Evolutionary conservation across 1,284 basidiomycete species (phyloP), one percentile per base, ranked within the genome.

Genomic region (Dichomitus squalens): DNA sequence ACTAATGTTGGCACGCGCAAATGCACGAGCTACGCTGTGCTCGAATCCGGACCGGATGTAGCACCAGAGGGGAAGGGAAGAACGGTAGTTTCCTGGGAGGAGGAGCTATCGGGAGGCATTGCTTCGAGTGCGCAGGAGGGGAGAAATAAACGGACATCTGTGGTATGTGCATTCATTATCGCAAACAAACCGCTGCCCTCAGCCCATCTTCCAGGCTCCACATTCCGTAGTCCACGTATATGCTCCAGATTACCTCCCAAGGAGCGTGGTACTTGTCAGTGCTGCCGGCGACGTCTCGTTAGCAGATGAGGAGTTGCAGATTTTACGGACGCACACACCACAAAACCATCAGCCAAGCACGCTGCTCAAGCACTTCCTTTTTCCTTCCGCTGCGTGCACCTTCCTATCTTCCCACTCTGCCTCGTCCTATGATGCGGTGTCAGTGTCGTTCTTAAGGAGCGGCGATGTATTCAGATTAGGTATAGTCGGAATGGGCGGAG

Each of bases 1-100:
- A 73, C 78, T 52, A 74, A 76, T 18, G 23, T 8, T 44, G 75
- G 66, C 7, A 49, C 48, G n/a, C 63, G 67, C 43, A 71, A 73
- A 52, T 82, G 80, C 58, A 76, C 80, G 31, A 88, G 82, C 20
- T 91, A 86, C 64, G 78, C 79, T 0, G 77, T 77, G 11, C 72
- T 89, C 44, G 74, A 76, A 16, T 70, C 75, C 6, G 80, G 82
- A 6, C 72, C 83, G 7, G 83, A 82, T 21, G 55, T 83, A 1
- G 58, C 65, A 39, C 47, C 61, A 31, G 74, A 79, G 14, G 75
- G 79, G 25, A 66, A 69, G 52, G 79, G 78, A 4, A 75, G 79
- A 50, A 82, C 79, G 0, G 71, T 90, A 50, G 87, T 85, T 80
- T 73, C 77, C 56, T 88, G 89, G 86, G 79, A 75, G 59, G 83